Conservation (phyloP, 2,329 filamentous ascomycete genomes). For the Samsoniella hepiali region DNA sequence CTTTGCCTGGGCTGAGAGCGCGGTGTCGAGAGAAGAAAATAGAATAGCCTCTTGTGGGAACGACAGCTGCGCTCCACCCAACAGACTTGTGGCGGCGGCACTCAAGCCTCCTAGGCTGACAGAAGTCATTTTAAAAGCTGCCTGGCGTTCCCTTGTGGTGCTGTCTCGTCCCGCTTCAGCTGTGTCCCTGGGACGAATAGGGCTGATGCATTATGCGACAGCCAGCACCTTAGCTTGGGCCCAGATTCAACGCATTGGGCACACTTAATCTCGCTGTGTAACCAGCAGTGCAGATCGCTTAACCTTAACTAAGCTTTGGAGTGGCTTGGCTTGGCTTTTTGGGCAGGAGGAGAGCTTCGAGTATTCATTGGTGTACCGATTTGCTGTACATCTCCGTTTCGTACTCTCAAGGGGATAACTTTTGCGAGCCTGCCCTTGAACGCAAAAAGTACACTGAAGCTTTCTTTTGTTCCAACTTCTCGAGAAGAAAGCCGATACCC, state of each 20-base stretch:
- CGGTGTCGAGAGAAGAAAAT: constrained; percentile 12
- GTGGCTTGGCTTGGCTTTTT: background rate
- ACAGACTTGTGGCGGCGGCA: constrained; percentile 1
- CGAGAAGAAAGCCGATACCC: background rate
- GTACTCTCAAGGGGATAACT: background rate
- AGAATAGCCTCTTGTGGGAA: background rate
- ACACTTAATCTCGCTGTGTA: background rate
- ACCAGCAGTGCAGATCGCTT: background rate
- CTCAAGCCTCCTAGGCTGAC: constrained; percentile 16
- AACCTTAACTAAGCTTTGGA: background rate
- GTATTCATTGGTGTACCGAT: background rate
- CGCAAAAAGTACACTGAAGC: background rate
- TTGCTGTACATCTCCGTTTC: background rate
- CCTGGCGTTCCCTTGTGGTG: background rate
- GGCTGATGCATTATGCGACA: background rate
- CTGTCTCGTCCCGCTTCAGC: background rate
- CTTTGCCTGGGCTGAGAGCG: background rate
- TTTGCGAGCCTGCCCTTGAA: too few relatives aligned
- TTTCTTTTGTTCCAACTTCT: background rate
- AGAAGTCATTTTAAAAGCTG: constrained; percentile 8
- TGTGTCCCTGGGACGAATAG: background rate
- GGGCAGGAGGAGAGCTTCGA: background rate
- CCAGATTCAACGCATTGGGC: background rate
- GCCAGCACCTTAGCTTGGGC: background rate
- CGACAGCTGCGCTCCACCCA: background rate